phyloP scores from a whole-genome alignment of 306 rosid species.

The Trichosanthes cucumerina region DNA sequence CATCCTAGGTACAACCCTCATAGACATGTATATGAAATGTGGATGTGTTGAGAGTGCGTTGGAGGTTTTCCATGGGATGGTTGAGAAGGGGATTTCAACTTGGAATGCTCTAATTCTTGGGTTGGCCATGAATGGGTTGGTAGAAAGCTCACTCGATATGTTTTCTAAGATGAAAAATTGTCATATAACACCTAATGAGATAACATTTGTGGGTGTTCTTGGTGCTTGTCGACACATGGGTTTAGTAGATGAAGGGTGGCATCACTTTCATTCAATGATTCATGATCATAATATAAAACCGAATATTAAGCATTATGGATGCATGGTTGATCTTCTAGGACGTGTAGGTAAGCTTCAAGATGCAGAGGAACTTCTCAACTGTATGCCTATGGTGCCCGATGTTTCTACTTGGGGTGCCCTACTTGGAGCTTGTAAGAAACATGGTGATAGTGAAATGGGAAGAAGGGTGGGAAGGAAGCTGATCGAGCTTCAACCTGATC shows the following conservation, averaged over 20 bases:
- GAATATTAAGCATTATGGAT: conserved; percentile 63
- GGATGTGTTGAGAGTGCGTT: conserved; percentile 62
- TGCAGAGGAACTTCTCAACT: conserved; percentile 46
- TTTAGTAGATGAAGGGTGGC: conserved; percentile 10
- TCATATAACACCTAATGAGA: conserved; percentile 55
- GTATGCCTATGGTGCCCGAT: conserved; percentile 47
- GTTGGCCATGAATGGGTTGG: conserved; percentile 71
- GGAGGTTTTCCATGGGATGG: conserved; percentile 51
- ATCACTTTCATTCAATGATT: conserved; percentile 55
- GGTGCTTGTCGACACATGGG: conserved; percentile 13
- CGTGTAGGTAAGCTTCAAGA: conserved; percentile 64
- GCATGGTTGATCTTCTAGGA: conserved; percentile 85
- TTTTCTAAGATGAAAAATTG: conserved; percentile 50
- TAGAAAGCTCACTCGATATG: conserved; percentile 49
- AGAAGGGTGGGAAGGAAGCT: conserved; percentile 60
- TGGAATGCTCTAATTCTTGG: conserved; percentile 91
- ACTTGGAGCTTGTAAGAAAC: conserved; percentile 68
- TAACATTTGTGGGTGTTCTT: conserved; percentile 63
- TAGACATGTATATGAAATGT: conserved; percentile 66
- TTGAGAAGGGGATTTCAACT: conserved; percentile 55
- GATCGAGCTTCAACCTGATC: conserved; percentile 59
- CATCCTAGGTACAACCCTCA: conserved; percentile 37
- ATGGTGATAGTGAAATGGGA: conserved; percentile 55
- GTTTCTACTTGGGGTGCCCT: conserved; percentile 85
- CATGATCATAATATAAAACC: conserved; percentile 51